phyloP scores from a whole-genome alignment of 108 stramenopile genomes.

The Skeletonema tropicum region DNA sequence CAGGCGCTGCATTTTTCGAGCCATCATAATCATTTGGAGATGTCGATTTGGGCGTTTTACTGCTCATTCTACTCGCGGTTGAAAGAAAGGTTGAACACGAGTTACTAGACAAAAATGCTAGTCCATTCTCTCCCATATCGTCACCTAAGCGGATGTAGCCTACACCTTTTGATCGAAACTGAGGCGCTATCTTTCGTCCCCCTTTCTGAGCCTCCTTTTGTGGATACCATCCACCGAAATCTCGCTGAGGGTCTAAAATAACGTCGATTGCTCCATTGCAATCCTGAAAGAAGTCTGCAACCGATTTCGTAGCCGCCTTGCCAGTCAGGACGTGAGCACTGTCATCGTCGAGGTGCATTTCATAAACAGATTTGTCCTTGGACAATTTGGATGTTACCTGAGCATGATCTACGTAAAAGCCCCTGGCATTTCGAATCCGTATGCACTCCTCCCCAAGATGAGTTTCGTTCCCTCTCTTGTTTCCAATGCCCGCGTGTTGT shows the following conservation, averaged over 20 bases:
- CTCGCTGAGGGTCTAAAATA: constrained; percentile 60
- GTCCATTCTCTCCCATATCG: constrained; percentile 66
- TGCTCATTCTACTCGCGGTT: constrained; percentile 15
- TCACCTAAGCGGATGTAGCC: constrained; percentile 70
- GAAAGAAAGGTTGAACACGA: constrained; percentile 55
- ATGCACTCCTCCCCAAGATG: constrained; percentile 53
- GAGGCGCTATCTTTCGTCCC: constrained; percentile 58
- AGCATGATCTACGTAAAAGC: constrained; percentile 51
- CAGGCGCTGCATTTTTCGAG: background rate
- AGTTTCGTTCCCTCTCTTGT: constrained; percentile 23
- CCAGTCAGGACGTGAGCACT: constrained; percentile 47
- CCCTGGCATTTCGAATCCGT: constrained; percentile 46
- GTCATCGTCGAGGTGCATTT: constrained; percentile 54
- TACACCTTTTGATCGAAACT: constrained; percentile 64
- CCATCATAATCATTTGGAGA: background rate
- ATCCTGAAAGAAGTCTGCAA: constrained; percentile 49
- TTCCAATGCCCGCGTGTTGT: constrained; percentile 33
- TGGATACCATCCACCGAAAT: constrained; percentile 56
- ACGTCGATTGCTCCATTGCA: constrained; percentile 57
- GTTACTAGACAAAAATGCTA: constrained; percentile 60
- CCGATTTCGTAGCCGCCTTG: constrained; percentile 38
- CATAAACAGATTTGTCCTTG: constrained; percentile 50
- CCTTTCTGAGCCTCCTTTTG: constrained; percentile 44
- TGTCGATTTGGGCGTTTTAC: constrained; percentile 16
- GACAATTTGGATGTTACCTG: constrained; percentile 46